Conservation (phyloP, 108 stramenopile genomes). For the Nitzschia sp. region DNA sequence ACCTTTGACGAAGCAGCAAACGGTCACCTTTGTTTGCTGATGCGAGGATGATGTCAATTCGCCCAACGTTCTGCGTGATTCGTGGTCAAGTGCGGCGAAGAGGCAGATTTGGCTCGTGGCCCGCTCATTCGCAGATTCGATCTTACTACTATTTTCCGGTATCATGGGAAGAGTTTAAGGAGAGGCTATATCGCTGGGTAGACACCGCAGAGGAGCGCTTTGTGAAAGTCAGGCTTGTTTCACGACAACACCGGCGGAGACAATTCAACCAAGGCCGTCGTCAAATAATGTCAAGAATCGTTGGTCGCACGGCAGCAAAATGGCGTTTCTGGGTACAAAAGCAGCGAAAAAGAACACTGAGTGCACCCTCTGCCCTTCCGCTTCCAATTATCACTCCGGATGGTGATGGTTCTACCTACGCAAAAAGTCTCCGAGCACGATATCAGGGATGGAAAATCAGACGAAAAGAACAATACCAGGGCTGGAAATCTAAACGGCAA, state of each 20-base stretch:
- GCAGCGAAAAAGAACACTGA: not conserved
- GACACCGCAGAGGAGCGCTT: slow-evolving; percentile 27
- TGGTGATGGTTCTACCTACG: not conserved
- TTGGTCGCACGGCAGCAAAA: not conserved
- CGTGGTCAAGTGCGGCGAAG: too few relatives aligned
- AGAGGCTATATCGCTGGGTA: slow-evolving; percentile 35
- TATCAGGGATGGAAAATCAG: slow-evolving; percentile 27
- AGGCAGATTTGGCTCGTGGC: too few relatives aligned
- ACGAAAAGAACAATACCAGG: slow-evolving; percentile 23
- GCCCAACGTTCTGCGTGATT: too few relatives aligned
- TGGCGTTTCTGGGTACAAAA: slow-evolving; percentile 14
- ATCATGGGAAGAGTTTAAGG: slow-evolving; percentile 36
- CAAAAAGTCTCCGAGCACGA: not conserved
- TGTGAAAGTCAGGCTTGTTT: slow-evolving; percentile 19
- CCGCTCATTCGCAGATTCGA: slow-evolving; percentile 11
- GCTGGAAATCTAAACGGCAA: slow-evolving; percentile 24
- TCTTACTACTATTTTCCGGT: slow-evolving; percentile 37
- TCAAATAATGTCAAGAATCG: not conserved
- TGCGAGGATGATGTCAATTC: too few relatives aligned
- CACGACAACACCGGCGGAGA: slow-evolving; percentile 6
- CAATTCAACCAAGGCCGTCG: not conserved
- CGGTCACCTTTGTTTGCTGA: too few relatives aligned
- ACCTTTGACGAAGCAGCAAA: too few relatives aligned
- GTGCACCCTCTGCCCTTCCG: not conserved
- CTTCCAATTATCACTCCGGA: not conserved